Conservation (phyloP, 805 yeast genomes). For the Starmerella floricola region DNA sequence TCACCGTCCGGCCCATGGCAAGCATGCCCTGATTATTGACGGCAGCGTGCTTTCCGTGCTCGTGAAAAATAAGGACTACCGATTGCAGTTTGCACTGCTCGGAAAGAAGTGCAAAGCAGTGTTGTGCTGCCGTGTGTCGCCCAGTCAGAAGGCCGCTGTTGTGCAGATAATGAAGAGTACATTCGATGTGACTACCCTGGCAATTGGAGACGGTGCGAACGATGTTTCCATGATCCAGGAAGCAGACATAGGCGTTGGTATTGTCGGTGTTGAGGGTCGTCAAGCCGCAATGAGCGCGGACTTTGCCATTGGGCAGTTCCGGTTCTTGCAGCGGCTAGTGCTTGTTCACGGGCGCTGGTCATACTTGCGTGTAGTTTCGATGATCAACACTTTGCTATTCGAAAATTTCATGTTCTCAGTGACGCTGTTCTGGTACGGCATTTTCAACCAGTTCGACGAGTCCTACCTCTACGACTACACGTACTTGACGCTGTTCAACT, state of each 20-base stretch:
- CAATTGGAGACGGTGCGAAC: constrained; percentile 79
- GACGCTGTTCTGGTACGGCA: constrained; percentile 67
- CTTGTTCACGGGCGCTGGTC: constrained; percentile 81
- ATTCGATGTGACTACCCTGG: constrained; percentile 62
- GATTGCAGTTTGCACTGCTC: constrained; percentile 48
- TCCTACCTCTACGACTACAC: constrained; percentile 69
- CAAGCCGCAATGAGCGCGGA: constrained; percentile 82
- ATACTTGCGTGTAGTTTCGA: constrained; percentile 57
- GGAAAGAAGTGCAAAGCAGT: constrained; percentile 70
- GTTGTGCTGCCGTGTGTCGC: constrained; percentile 75
- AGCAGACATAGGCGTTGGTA: constrained; percentile 75
- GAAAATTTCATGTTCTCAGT: constrained; percentile 64
- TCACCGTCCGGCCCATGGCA: constrained; percentile 51
- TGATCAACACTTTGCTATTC: constrained; percentile 69
- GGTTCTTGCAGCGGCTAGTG: constrained; percentile 50
- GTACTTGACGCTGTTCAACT: constrained; percentile 62
- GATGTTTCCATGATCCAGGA: constrained; percentile 84
- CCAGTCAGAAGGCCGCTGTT: constrained; percentile 69
- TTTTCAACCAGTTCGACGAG: constrained; percentile 58
- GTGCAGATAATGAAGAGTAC: constrained; percentile 53
- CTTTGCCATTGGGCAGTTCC: constrained; percentile 70
- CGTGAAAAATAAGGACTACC: constrained; percentile 30
- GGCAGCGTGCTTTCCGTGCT: constrained; percentile 49
- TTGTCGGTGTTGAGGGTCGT: constrained; percentile 78
- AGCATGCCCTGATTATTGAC: constrained; percentile 53